Percentiles rank a stretch among this genome's conserved stretches.
phyloP scores from a whole-genome alignment of 305 asterid species.

The Ilex paraguariensis region DNA sequence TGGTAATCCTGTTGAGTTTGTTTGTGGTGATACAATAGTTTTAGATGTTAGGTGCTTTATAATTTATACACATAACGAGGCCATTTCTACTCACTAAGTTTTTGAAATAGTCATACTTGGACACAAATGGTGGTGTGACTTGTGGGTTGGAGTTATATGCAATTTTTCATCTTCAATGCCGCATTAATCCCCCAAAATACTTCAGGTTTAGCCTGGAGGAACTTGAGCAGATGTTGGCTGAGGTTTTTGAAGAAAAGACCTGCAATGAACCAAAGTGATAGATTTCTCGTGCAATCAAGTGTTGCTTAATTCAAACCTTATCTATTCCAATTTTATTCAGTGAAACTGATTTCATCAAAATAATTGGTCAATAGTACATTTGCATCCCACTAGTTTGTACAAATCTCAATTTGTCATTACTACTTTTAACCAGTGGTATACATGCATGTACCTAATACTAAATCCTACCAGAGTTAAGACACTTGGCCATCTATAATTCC shows the following conservation, averaged over 20 bases:
- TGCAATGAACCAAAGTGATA: constrained; percentile 64
- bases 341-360: neutral
- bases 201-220: constrained; percentile 79
- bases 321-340: too few relatives aligned
- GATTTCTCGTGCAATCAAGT: neutral
- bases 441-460: neutral
- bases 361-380: neutral
- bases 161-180: too few relatives aligned
- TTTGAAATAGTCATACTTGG: too few relatives aligned
- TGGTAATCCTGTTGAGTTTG: too few relatives aligned
- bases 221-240: constrained; percentile 92
- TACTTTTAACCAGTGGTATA: neutral
- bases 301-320: neutral
- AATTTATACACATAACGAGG: too few relatives aligned
- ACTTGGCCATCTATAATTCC: too few relatives aligned
- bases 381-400: neutral
- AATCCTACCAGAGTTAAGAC: too few relatives aligned
- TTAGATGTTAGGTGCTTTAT: too few relatives aligned
- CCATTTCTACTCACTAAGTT: too few relatives aligned
- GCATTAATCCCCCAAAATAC: constrained; percentile 85
- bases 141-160: too few relatives aligned
- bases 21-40: too few relatives aligned
- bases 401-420: neutral
- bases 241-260: constrained; percentile 91
- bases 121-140: too few relatives aligned